Conservation (phyloP, 768 basidiomycete species). For the Crepidotus variabilis region DNA sequence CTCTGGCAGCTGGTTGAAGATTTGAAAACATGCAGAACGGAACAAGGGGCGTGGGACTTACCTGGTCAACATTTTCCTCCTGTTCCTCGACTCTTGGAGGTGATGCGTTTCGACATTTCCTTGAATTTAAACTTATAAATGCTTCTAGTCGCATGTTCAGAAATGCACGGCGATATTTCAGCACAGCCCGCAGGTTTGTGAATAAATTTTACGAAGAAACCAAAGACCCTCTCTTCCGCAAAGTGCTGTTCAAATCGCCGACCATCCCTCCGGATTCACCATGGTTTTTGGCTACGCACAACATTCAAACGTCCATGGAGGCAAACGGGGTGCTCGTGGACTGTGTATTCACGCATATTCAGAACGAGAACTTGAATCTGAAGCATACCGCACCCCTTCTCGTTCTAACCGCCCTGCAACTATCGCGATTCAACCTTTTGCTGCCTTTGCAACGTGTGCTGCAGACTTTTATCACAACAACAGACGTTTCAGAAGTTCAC, state of each 20-base stretch:
- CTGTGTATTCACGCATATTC: constrained; percentile 38
- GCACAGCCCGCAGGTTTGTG: background rate
- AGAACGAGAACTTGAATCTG: constrained; percentile 20
- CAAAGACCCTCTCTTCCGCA: background rate
- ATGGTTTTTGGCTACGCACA: constrained; percentile 13
- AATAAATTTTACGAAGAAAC: background rate
- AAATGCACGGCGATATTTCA: background rate
- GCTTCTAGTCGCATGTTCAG: background rate
- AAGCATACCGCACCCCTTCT: constrained; percentile 39
- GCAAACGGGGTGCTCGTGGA: constrained; percentile 40
- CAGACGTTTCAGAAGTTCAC: constrained; percentile 11
- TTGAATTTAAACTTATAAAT: background rate
- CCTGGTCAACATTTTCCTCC: background rate
- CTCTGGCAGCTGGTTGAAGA: too few relatives aligned
- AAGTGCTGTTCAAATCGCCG: background rate
- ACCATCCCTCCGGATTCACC: background rate
- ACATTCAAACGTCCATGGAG: constrained; percentile 40
- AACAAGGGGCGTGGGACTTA: too few relatives aligned
- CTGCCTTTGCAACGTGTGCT: constrained; percentile 42
- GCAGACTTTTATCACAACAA: constrained; percentile 34
- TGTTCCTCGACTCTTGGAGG: background rate
- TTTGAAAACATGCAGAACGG: too few relatives aligned
- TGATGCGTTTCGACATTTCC: background rate
- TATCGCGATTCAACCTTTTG: constrained; percentile 47
- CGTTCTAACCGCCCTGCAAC: constrained; percentile 41